Conservation (phyloP, 2,329 filamentous ascomycete genomes). For the Phyllosticta citriasiana region DNA sequence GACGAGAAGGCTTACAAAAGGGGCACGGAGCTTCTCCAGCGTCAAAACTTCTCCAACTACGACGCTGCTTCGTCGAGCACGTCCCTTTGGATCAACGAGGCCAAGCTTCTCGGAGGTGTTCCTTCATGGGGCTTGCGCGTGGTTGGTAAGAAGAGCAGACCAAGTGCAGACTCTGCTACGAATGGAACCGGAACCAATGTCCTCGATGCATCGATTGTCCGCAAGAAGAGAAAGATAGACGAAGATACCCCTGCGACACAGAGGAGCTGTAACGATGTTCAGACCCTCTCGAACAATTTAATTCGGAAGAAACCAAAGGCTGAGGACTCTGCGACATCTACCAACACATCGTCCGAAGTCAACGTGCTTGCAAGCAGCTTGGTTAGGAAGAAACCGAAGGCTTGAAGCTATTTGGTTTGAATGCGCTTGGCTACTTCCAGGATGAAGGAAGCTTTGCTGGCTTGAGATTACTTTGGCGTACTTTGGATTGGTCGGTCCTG, state of each 20-base stretch:
- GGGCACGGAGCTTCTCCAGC: conserved; percentile 58
- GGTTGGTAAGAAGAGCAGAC: neutral
- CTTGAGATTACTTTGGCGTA: neutral
- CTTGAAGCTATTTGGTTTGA: neutral
- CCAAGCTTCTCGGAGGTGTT: conserved; percentile 31
- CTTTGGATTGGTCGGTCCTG: neutral
- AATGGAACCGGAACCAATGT: conserved; percentile 13
- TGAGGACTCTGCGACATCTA: neutral
- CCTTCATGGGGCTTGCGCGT: neutral
- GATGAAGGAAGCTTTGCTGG: neutral
- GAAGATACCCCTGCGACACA: conserved; percentile 3
- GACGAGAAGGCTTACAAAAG: conserved; percentile 56
- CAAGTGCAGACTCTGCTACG: neutral
- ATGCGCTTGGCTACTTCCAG: neutral
- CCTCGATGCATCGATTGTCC: conserved; percentile 21
- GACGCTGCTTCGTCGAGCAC: conserved; percentile 56
- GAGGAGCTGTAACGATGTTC: neutral
- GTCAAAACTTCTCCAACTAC: conserved; percentile 61
- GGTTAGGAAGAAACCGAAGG: conserved; percentile 25
- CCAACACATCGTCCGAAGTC: neutral
- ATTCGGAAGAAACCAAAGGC: conserved; percentile 6
- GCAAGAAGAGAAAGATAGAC: conserved; percentile 25
- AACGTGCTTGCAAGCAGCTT: conserved; percentile 13
- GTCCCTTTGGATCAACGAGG: conserved; percentile 59
- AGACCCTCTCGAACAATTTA: neutral